A percentile compares a stretch with the other conserved stretches of the same genome.
Evolutionary conservation across 495 filamentous ascomycete genomes (phyloP).

Genomic region (Penicillium bovifimosum): DNA sequence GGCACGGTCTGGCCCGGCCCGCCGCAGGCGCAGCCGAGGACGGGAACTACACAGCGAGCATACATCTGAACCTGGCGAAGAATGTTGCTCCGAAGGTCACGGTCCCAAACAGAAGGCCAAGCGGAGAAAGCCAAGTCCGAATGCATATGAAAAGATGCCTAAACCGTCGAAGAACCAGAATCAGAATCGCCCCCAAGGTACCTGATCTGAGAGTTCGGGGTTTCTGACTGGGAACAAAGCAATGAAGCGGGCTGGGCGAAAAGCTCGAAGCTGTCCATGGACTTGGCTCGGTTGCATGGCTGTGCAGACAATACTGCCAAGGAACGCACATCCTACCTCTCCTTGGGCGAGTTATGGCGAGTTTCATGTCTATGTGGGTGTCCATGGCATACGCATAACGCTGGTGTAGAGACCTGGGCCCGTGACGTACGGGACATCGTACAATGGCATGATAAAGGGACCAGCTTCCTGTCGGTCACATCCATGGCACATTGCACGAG

Average conservation of each 20-base stretch:
- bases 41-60: constrained; percentile 2
- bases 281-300: background rate
- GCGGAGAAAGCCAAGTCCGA: constrained; percentile 66
- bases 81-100: constrained; percentile 21
- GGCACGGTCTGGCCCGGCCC: constrained; percentile 12
- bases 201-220: background rate
- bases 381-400: background rate
- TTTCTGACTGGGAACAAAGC: constrained; percentile 2
- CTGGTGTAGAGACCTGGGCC: background rate
- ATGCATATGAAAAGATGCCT: constrained; percentile 93
- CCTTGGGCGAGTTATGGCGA: background rate
- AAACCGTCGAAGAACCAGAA: constrained; percentile 35
- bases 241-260: background rate
- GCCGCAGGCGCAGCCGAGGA: constrained; percentile 16
- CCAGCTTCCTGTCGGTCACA: too few relatives aligned
- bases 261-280: background rate
- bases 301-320: background rate
- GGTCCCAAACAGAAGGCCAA: constrained; percentile 30
- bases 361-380: background rate
- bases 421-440: background rate
- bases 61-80: constrained; percentile 12
- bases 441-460: background rate
- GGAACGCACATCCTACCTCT: background rate
- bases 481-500: background rate
- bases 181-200: constrained; percentile 1